A percentile compares a stretch with the other conserved stretches of the same genome.
phyloP scores from a whole-genome alignment of 108 stramenopile species.

The Nitzschia sp. region DNA sequence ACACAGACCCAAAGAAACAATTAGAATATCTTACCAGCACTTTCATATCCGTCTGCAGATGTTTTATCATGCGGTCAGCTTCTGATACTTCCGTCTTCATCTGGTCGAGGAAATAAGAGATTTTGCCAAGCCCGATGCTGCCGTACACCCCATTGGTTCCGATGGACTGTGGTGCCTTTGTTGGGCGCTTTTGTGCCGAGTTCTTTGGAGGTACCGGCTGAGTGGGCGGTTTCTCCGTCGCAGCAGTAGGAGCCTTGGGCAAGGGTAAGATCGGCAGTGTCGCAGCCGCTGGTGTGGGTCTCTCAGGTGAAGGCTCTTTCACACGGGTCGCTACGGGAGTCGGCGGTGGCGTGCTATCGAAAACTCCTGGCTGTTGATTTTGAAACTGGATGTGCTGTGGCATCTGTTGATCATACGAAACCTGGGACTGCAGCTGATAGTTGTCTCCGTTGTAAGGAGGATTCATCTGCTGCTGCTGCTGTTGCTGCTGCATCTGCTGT shows the following conservation, averaged over 20 bases:
- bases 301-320: not conserved
- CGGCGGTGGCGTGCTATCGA: conserved; percentile 15
- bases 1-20: not conserved
- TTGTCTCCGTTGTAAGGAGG: conserved; percentile 1
- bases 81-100: conserved; percentile 75
- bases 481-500: conserved; percentile 20
- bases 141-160: conserved; percentile 26
- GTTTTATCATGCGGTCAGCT: conserved; percentile 65
- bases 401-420: not conserved
- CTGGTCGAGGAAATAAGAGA: conserved; percentile 76
- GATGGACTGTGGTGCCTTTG: conserved; percentile 22
- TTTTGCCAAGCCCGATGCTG: conserved; percentile 66
- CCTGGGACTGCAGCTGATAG: not conserved
- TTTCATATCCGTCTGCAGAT: conserved; percentile 61
- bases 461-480: conserved; percentile 7
- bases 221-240: not conserved
- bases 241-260: conserved; percentile 2
- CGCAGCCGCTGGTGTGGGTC: not conserved
- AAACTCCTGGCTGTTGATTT: not conserved
- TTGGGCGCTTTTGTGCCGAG: conserved; percentile 7
- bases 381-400: not conserved
- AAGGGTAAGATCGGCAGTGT: not conserved
- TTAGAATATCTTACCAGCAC: conserved; percentile 55
- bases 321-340: not conserved
- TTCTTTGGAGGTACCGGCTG: conserved; percentile 2